These are phyloP conservation scores for Microbotryomycetes sp. DNA, from an alignment of 1,284 basidiomycete species.

Conservation along the genomic window DNA sequence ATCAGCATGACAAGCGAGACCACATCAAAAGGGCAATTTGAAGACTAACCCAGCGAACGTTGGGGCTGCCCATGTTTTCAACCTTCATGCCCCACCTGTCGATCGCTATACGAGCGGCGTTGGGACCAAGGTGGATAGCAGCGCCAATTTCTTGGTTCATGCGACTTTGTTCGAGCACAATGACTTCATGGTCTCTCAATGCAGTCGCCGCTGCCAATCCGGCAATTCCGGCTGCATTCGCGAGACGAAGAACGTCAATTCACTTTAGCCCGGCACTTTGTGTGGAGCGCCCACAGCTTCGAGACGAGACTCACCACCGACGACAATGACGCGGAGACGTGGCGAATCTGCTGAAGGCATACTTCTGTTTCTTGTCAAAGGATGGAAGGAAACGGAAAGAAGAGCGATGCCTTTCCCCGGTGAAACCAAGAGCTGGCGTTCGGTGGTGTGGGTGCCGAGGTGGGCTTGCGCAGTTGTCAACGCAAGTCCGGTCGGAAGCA, in stretches of 20 bases:
- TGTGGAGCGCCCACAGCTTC: too few species aligned
- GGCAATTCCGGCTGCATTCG: conserved; percentile 31
- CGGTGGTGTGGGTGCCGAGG: too few species aligned
- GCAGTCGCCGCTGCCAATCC: conserved; percentile 35
- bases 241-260: conserved; percentile 15
- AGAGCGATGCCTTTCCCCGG: too few species aligned
- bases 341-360: neutral
- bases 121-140: conserved; percentile 37
- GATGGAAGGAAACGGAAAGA: neutral
- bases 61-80: conserved; percentile 8
- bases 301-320: neutral
- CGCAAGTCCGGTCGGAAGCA: too few species aligned
- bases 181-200: conserved; percentile 35
- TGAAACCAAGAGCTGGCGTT: too few species aligned
- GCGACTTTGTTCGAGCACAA: conserved; percentile 33
- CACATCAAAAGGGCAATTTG: neutral
- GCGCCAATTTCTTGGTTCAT: conserved; percentile 38
- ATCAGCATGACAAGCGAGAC: neutral
- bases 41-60: conserved; percentile 2
- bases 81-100: conserved; percentile 22
- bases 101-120: conserved; percentile 29
- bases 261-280: too few species aligned
- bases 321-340: neutral
- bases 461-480: too few species aligned
- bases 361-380: neutral